Base-by-base conservation (phyloP, 306 rosid species). In the Ormosia emarginata region DNA sequence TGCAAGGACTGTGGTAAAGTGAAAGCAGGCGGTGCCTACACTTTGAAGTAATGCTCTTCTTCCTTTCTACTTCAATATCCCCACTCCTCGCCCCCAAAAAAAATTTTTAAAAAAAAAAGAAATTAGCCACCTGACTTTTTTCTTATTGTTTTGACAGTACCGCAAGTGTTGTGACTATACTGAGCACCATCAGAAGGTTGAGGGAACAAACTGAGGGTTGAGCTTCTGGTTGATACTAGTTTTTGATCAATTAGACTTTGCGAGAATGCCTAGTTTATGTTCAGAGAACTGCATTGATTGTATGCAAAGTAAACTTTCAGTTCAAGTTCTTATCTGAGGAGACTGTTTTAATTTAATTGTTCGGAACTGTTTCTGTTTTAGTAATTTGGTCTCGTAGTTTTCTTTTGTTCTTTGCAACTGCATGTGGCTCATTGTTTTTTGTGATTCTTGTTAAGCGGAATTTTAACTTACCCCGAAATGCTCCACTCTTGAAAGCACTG, bases 81-180 rank as follows among this genome's bases (percentile, higher is more conserved):
- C 24, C n/a, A n/a, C n/a, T n/a, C 1, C 24, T 1, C 24, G 1
- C 24, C 1, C 24, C 24, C 24, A 24, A 24, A 24, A 24, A 24
- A 24, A n/a, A n/a, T n/a, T n/a, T 24, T 0, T 24, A 24, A 24
- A 24, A 24, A 24, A 24, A 24, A 24, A 24, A 24, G 24, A 24
- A 8, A 8, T 13, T 11, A 36, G 39, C 0, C 7, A 4, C 29
- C 24, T 83, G 11, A 83, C 74, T 24, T 41, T 70, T 15, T 80
- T 83, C 10, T 81, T 8, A 3, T 2, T 58, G 1, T 13, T 77
- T 50, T 84, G 30, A 67, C 91, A 94, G 98, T 75, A 94, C 98
- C 9, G 96, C 98, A 0, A 87, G 91, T 83, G 98, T 96, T 1
- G 97, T 92, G 79, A 94, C 98, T 8, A 97, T 94, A 0, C 73